A percentile compares a stretch with the other conserved stretches of the same genome.
These are phyloP conservation scores for Sporothrix schenckii DNA, from an alignment of 2,329 filamentous ascomycete species.

Conservation along the genomic window DNA sequence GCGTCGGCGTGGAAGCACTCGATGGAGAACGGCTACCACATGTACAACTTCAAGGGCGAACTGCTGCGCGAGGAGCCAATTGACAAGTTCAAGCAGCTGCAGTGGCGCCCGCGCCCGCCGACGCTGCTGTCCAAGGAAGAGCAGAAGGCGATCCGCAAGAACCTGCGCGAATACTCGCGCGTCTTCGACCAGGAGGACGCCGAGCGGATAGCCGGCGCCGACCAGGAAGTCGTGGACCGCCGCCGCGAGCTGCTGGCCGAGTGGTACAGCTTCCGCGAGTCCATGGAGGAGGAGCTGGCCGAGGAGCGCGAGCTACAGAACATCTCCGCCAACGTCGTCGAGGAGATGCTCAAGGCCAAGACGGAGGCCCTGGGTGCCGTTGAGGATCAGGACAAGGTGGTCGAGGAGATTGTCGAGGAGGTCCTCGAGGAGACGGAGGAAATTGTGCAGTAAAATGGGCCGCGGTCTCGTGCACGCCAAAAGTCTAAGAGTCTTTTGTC, in stretches of 20 bases:
- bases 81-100: slow-evolving; percentile 97
- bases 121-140: slow-evolving; percentile 95
- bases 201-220: slow-evolving; percentile 89
- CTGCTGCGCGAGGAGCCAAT: slow-evolving; percentile 86
- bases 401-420: slow-evolving; percentile 88
- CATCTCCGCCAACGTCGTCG: slow-evolving; percentile 66
- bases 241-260: slow-evolving; percentile 81
- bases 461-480: background rate
- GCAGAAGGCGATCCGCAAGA: slow-evolving; percentile 97
- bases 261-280: slow-evolving; percentile 82
- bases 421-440: slow-evolving; percentile 86
- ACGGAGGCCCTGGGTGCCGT: slow-evolving; percentile 57
- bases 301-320: slow-evolving; percentile 72
- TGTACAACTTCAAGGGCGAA: slow-evolving; percentile 95
- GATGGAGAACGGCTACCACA: slow-evolving; percentile 99
- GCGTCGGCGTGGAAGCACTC: slow-evolving; percentile 94
- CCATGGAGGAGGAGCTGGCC: slow-evolving; percentile 69
- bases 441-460: slow-evolving; percentile 48
- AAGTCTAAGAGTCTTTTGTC: background rate
- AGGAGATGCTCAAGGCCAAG: slow-evolving; percentile 62
- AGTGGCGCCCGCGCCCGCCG: slow-evolving; percentile 88
- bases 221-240: slow-evolving; percentile 89
- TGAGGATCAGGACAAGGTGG: slow-evolving; percentile 73
- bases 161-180: slow-evolving; percentile 93
- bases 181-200: slow-evolving; percentile 94